Evolutionary conservation across 148 eudicot species (phyloP).

Genomic region (Rhododendron williamsianum): DNA sequence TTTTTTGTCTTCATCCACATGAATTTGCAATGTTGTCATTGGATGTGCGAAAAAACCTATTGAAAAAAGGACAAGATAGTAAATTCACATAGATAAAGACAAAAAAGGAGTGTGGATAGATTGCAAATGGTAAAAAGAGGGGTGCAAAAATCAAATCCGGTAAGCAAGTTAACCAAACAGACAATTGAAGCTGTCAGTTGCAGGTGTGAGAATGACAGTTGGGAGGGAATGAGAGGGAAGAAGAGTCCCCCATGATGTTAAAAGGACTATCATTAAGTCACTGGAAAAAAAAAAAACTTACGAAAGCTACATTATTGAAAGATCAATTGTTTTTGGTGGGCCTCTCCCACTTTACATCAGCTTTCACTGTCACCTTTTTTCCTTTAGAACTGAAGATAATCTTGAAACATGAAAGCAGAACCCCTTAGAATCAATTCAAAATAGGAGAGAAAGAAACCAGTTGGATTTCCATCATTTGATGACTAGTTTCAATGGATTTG

Average conservation of each 20-base stretch:
- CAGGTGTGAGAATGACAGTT: slow-evolving; percentile 3
- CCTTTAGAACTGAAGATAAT: neutral
- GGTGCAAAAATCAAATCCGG: too few species aligned
- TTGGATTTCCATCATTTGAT: neutral
- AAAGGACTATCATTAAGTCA: neutral
- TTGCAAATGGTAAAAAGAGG: neutral
- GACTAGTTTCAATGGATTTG: neutral
- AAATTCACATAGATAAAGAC: too few species aligned
- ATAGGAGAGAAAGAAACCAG: neutral
- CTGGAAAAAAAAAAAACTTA: neutral
- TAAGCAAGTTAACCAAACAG: neutral
- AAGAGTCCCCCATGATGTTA: neutral
- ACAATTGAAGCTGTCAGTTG: neutral
- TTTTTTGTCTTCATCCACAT: too few species aligned
- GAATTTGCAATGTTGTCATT: too few species aligned
- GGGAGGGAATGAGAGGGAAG: neutral
- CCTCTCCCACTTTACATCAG: neutral
- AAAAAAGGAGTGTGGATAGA: neutral
- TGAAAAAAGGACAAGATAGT: too few species aligned
- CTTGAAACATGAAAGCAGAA: neutral
- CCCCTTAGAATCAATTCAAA: neutral
- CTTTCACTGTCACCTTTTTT: neutral
- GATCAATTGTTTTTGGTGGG: neutral
- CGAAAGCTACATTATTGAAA: neutral
- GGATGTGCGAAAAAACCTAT: too few species aligned